Conservation (phyloP, 2,329 filamentous ascomycete genomes). For the Ophiostoma populinum region DNA sequence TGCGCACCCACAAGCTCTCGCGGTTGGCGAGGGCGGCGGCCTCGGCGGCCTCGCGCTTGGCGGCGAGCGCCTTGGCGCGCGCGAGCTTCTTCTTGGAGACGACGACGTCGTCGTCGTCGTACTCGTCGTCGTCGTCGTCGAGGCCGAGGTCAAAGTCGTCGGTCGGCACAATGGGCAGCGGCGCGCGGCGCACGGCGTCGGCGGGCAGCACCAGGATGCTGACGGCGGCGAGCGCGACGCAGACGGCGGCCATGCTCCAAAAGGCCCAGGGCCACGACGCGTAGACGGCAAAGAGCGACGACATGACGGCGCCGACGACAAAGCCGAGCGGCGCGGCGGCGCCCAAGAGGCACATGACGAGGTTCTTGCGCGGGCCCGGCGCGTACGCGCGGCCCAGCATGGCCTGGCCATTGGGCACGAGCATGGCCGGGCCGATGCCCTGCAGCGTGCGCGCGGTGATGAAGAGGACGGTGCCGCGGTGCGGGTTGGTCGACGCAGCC, state of each 20-base stretch:
- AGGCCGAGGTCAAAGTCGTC: neutral
- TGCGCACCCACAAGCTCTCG: conserved; percentile 13
- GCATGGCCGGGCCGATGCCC: conserved; percentile 40
- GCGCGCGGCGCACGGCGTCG: neutral
- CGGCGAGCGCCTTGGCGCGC: neutral
- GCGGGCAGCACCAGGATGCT: conserved; percentile 13
- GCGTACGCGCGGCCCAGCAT: conserved; percentile 40
- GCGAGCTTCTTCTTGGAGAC: conserved; percentile 1
- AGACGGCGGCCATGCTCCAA: conserved; percentile 19
- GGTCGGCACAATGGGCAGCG: neutral
- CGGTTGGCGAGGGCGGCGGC: neutral
- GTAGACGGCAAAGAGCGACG: conserved; percentile 21
- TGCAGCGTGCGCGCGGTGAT: conserved; percentile 14
- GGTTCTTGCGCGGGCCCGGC: conserved; percentile 38
- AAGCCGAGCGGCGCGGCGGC: conserved; percentile 29
- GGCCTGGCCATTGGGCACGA: conserved; percentile 46
- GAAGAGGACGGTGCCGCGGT: conserved; percentile 13
- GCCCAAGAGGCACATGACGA: conserved; percentile 37
- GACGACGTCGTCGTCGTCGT: conserved; percentile 2
- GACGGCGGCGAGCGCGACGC: conserved; percentile 12
- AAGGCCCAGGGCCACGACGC: conserved; percentile 32
- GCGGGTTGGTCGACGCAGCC: conserved; percentile 1
- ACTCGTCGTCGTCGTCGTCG: conserved; percentile 3
- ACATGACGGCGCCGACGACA: conserved; percentile 24
- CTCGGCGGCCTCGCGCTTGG: neutral